Evolutionary conservation across 305 asterid genomes (phyloP).

Genomic region (Solanum hybrid): DNA sequence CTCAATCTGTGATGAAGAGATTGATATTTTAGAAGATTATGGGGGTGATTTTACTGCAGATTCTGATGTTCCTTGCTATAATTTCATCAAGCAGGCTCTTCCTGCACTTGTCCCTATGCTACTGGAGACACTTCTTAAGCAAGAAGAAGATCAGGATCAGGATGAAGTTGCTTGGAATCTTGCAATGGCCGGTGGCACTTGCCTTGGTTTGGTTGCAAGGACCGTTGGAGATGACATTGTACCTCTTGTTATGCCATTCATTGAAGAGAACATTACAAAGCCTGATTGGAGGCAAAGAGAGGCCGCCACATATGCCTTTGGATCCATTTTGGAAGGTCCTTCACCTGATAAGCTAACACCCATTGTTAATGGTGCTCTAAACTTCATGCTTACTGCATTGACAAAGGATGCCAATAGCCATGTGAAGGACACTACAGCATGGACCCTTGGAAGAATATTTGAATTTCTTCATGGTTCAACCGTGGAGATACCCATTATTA

Average conservation of each 20-base stretch:
- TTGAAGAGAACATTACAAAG: slow-evolving; percentile 68
- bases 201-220: slow-evolving; percentile 87
- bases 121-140: slow-evolving; percentile 84
- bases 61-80: slow-evolving; percentile 67
- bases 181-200: slow-evolving; percentile 98
- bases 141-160: slow-evolving; percentile 92
- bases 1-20: slow-evolving; percentile 84
- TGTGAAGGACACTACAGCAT: slow-evolving; percentile 92
- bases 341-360: slow-evolving; percentile 70
- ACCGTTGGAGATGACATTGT: slow-evolving; percentile 90
- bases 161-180: slow-evolving; percentile 96
- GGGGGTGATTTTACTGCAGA: slow-evolving; percentile 76
- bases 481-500: slow-evolving; percentile 57
- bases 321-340: slow-evolving; percentile 95
- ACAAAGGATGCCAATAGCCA: slow-evolving; percentile 78
- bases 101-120: slow-evolving; percentile 85
- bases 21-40: slow-evolving; percentile 76
- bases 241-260: slow-evolving; percentile 82
- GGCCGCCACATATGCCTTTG: slow-evolving; percentile 90
- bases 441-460: slow-evolving; percentile 89
- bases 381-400: slow-evolving; percentile 73
- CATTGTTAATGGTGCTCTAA: slow-evolving; percentile 72
- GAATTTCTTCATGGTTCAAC: slow-evolving; percentile 85
- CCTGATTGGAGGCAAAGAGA: slow-evolving; percentile 92
- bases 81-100: slow-evolving; percentile 83